Base-by-base conservation (phyloP, 257 asterid genomes). In the Echites panduratus region DNA sequence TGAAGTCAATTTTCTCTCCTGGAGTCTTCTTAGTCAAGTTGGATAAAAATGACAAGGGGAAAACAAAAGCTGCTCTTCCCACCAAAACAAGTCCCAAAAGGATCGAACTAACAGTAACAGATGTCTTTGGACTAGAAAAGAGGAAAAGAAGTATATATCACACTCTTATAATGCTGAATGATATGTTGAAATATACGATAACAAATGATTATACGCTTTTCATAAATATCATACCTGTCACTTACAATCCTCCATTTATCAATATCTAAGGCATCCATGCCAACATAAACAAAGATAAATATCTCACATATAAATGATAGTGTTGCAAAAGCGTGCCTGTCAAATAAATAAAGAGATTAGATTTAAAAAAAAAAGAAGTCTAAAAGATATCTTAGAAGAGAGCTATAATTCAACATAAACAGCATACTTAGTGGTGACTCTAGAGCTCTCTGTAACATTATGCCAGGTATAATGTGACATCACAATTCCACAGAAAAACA, bases 401-500 rank as follows among this genome's bases (percentile, higher is more conserved):
- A n/a, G n/a, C n/a, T n/a, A n/a, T n/a, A n/a, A n/a, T n/a, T n/a
- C n/a, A n/a, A n/a, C n/a, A n/a, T n/a, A n/a, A n/a, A n/a, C 13
- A 38, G 56, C 93, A 73, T 92, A 95, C 99, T 89, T 95, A 76
- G 99, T 92, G 68, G 98, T 95, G 68, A 90, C 82, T 84, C 99
- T 88, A 62, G 99, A 95, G 82, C 93, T 92, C 84, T 92, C 97
- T 0, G 99, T 95, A 74, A 95, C 99, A 83, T 95, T 95, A 85
- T 95, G 99, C 99, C 99, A 95, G 69, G 99, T 95, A 77, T 95
- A 95, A 68, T 95, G 99, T 4, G 99, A 95, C 99, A 95, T 95
- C 84, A 92, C 98, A 75, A 95, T 92, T 73, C 99, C 99, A 66
- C 94, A 90, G 89, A 95, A 95, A 83, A 95, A 95, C 76, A 95